These are phyloP conservation scores for Phytophthora melonis DNA, from an alignment of 352 stramenopile genomes.

Conservation along the genomic window DNA sequence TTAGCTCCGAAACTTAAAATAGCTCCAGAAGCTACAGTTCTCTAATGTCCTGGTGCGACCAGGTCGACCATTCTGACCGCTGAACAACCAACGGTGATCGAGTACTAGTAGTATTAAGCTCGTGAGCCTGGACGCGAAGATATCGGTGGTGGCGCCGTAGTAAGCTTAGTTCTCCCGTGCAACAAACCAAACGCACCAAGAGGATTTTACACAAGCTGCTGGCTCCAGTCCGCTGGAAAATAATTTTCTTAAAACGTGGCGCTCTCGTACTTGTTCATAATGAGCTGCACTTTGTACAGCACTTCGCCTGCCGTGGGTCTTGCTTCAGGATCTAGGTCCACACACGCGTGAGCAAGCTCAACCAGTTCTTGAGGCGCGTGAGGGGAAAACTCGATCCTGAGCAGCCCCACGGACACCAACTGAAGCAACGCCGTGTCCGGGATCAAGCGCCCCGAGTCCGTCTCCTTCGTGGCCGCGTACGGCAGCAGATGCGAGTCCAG, in stretches of 20 bases:
- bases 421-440: constrained; percentile 52
- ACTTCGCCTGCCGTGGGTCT: constrained; percentile 46
- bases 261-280: constrained; percentile 43
- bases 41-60: neutral
- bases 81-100: too few relatives aligned
- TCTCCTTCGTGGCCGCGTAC: constrained; percentile 32
- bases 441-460: constrained; percentile 31
- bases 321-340: constrained; percentile 42
- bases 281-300: constrained; percentile 49
- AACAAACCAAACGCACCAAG: neutral
- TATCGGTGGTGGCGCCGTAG: too few relatives aligned
- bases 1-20: too few relatives aligned
- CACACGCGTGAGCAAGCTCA: constrained; percentile 43
- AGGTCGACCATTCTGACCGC: neutral
- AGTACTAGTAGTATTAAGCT: too few relatives aligned
- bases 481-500: constrained; percentile 53
- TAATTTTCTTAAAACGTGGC: constrained; percentile 26
- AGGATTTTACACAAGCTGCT: neutral
- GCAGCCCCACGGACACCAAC: constrained; percentile 46
- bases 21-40: too few relatives aligned
- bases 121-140: too few relatives aligned
- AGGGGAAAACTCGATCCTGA: constrained; percentile 47
- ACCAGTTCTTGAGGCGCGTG: constrained; percentile 35
- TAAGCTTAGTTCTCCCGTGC: too few relatives aligned
- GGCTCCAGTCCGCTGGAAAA: neutral